Conservation (phyloP, 257 asterid genomes). For the Phtheirospermum japonicum region DNA sequence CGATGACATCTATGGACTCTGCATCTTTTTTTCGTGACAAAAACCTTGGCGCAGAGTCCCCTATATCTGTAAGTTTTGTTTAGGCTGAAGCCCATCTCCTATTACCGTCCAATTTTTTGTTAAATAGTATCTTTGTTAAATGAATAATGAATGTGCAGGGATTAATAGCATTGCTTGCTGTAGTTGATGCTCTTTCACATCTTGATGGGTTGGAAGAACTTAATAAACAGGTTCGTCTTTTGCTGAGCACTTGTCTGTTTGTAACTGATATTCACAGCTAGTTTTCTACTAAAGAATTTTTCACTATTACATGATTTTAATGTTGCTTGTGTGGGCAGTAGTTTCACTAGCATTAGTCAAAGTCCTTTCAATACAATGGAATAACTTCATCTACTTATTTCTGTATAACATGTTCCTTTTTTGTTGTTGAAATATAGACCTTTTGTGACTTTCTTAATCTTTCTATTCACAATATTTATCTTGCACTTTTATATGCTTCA, state of each 20-base stretch:
- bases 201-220: slow-evolving; percentile 59
- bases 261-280: slow-evolving; percentile 9
- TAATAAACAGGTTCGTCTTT: slow-evolving; percentile 68
- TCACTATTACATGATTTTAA: slow-evolving; percentile 1
- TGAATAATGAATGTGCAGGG: slow-evolving; percentile 50
- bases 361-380: slow-evolving; percentile 10
- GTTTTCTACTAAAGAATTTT: slow-evolving; percentile 16
- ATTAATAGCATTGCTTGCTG: slow-evolving; percentile 84
- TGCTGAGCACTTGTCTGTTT: slow-evolving; percentile 8
- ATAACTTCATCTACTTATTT: slow-evolving; percentile 24
- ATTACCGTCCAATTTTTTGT: slow-evolving; percentile 6
- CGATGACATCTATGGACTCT: slow-evolving; percentile 90
- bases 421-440: slow-evolving; percentile 4
- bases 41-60: slow-evolving; percentile 95
- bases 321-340: slow-evolving; percentile 13
- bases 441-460: slow-evolving; percentile 1
- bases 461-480: slow-evolving; percentile 20
- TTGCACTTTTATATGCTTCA: slow-evolving; percentile 38
- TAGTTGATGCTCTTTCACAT: slow-evolving; percentile 83
- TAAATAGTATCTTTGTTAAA: slow-evolving; percentile 10
- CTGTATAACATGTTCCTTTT: slow-evolving; percentile 2
- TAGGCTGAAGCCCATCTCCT: slow-evolving; percentile 17
- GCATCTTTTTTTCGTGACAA: slow-evolving; percentile 93
- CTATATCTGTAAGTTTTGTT: slow-evolving; percentile 74
- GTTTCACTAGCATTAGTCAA: slow-evolving; percentile 6